Evolutionary conservation across 129 eudicot species (phyloP).

Genomic region (Pittosporum tobira): DNA sequence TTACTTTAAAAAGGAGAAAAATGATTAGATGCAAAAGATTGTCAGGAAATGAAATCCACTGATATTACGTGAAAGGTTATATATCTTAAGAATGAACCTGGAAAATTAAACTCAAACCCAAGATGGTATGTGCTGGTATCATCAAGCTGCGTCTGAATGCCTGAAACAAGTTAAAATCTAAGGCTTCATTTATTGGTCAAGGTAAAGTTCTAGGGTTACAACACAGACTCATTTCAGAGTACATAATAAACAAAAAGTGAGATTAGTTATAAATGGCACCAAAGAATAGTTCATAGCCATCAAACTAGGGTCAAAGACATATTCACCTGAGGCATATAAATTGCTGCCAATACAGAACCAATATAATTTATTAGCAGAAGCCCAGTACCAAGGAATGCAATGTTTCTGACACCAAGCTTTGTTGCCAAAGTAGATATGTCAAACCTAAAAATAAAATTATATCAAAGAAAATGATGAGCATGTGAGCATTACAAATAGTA

Average conservation of each 20-base stretch:
- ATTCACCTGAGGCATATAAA: conserved; percentile 80
- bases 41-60: conserved; percentile 1
- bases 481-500: neutral
- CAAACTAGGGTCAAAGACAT: neutral
- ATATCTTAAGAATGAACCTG: conserved; percentile 38
- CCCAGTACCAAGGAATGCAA: conserved; percentile 85
- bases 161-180: conserved; percentile 30
- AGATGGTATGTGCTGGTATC: conserved; percentile 71
- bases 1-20: neutral
- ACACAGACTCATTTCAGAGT: neutral
- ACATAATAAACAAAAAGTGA: neutral
- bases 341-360: conserved; percentile 69
- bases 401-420: conserved; percentile 94
- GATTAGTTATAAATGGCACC: neutral
- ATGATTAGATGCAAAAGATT: neutral
- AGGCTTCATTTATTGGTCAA: neutral
- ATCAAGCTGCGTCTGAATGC: conserved; percentile 80
- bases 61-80: neutral
- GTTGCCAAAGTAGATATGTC: conserved; percentile 95
- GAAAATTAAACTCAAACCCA: conserved; percentile 62
- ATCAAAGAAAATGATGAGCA: neutral
- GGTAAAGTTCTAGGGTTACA: neutral
- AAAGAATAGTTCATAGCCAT: neutral
- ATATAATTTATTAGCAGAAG: conserved; percentile 81
- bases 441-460: conserved; percentile 36